These are phyloP conservation scores for Aspergillus hancockii DNA, from an alignment of 495 filamentous ascomycete species.

Conservation along the genomic window DNA sequence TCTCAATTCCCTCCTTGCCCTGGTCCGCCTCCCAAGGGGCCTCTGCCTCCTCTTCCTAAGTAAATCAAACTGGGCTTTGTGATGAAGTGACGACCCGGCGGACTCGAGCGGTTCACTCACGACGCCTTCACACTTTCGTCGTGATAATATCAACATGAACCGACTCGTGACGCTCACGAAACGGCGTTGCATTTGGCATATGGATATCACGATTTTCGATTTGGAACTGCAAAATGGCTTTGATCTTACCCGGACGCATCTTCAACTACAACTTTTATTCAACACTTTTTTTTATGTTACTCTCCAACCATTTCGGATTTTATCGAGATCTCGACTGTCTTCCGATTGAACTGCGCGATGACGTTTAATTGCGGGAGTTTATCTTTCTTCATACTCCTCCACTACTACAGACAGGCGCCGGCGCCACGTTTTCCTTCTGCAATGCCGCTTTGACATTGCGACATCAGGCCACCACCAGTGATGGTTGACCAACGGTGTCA, in stretches of 20 bases:
- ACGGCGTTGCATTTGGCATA: constrained; percentile 28
- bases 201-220: constrained; percentile 37
- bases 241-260: constrained; percentile 13
- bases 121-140: not conserved
- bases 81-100: constrained; percentile 42
- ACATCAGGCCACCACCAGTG: constrained; percentile 9
- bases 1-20: constrained; percentile 76
- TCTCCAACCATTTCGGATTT: constrained; percentile 20
- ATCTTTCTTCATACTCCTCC: constrained; percentile 8
- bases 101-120: constrained; percentile 24
- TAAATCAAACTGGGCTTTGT: constrained; percentile 44
- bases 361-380: constrained; percentile 10
- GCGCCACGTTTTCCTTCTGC: constrained; percentile 23
- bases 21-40: constrained; percentile 78
- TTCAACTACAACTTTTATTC: constrained; percentile 19
- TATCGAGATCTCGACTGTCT: not conserved
- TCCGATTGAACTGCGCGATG: constrained; percentile 5
- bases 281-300: constrained; percentile 15
- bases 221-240: constrained; percentile 25
- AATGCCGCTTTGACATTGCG: constrained; percentile 20
- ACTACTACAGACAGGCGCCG: constrained; percentile 19
- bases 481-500: constrained; percentile 1
- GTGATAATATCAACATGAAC: constrained; percentile 12
- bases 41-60: constrained; percentile 80
- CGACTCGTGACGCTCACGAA: constrained; percentile 26